Percentiles rank a stretch among this genome's conserved stretches.
These are phyloP conservation scores for Dacryopinax primogenitus DNA, from an alignment of 768 basidiomycete species.

Conservation along the genomic window DNA sequence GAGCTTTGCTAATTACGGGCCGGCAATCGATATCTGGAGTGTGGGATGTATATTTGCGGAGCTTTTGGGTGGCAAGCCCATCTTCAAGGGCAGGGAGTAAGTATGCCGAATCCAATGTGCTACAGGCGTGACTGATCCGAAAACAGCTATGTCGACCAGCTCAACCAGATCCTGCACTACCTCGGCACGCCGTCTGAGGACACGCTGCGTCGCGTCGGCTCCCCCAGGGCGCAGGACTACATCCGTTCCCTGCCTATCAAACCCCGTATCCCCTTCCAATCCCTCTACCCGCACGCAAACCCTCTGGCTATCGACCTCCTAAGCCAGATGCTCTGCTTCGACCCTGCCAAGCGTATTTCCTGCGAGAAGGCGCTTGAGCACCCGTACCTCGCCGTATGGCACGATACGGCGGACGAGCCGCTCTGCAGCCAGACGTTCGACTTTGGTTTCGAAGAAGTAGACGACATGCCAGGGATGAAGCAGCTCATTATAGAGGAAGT, in stretches of 20 bases:
- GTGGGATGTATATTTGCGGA: constrained; percentile 93
- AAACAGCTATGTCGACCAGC: constrained; percentile 85
- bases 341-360: constrained; percentile 89
- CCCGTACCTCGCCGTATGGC: constrained; percentile 93
- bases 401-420: constrained; percentile 92
- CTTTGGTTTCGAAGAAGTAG: constrained; percentile 93
- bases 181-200: constrained; percentile 97
- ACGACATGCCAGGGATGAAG: constrained; percentile 95
- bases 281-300: constrained; percentile 87
- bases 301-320: constrained; percentile 88
- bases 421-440: constrained; percentile 72
- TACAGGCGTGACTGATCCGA: constrained; percentile 9
- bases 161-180: constrained; percentile 95
- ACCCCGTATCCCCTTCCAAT: constrained; percentile 81
- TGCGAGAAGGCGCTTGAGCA: constrained; percentile 93
- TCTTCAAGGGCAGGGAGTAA: constrained; percentile 94
- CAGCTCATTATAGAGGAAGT: constrained; percentile 89
- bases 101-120: constrained; percentile 23
- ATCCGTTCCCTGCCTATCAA: constrained; percentile 97
- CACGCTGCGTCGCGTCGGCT: constrained; percentile 88
- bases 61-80: constrained; percentile 81
- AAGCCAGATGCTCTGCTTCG: constrained; percentile 83
- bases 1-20: constrained; percentile 78
- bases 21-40: constrained; percentile 91
- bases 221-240: constrained; percentile 91